Percentiles rank a stretch among this genome's conserved stretches.
Conservation (phyloP, 2,329 filamentous ascomycete genomes). For the Metarhizium rileyi region DNA sequence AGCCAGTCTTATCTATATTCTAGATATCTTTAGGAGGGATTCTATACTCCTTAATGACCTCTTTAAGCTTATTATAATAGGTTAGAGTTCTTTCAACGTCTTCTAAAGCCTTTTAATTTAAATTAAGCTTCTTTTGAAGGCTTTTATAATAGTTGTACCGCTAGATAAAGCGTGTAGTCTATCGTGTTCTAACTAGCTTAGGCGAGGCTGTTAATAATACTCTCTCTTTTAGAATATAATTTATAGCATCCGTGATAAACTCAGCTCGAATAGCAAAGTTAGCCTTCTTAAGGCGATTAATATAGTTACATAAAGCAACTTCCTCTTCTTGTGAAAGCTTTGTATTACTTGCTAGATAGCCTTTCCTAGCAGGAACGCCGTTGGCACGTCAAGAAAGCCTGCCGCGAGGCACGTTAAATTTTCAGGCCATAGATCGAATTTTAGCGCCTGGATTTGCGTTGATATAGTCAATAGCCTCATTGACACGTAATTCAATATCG, state of each 20-base stretch:
- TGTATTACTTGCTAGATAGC: background rate
- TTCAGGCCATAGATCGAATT: background rate
- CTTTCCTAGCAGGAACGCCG: background rate
- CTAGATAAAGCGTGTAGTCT: conserved; percentile 7
- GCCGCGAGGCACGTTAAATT: background rate
- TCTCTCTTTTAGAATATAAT: conserved; percentile 4
- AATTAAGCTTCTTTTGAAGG: conserved; percentile 6
- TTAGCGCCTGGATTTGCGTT: background rate
- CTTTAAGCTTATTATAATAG: conserved; percentile 5
- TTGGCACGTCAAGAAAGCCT: background rate
- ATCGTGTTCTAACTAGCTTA: background rate
- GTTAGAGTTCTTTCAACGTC: background rate
- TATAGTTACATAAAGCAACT: conserved; percentile 3
- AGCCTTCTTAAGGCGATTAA: conserved; percentile 1
- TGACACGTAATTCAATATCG: background rate
- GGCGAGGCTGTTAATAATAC: background rate
- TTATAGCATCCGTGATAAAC: conserved; percentile 6
- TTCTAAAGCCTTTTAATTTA: conserved; percentile 3
- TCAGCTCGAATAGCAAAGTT: conserved; percentile 3
- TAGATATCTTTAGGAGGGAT: conserved; percentile 6
- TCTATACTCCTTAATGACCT: conserved; percentile 1
- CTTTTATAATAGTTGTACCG: conserved; percentile 1
- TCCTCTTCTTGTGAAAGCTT: conserved; percentile 2
- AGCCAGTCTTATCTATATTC: conserved; percentile 13
- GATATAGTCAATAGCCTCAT: background rate